Conservation (phyloP, 441 rosid genomes). For the Gossypium laxum region DNA sequence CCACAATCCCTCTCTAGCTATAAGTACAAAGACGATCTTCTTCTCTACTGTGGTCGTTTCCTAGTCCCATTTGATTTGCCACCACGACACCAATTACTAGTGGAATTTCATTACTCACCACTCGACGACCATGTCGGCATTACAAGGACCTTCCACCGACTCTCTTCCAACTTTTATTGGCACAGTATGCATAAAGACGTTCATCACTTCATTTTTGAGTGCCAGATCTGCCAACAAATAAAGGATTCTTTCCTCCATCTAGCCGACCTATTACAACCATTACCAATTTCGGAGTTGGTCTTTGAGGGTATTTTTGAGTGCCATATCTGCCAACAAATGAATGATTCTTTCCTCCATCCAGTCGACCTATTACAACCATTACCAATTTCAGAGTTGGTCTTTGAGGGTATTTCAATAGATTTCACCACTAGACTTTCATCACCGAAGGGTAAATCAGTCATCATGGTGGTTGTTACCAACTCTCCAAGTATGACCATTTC, state of each 20-base stretch:
- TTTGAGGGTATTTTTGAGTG: neutral
- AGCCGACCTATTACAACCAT: neutral
- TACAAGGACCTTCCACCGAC: neutral
- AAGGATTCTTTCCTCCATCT: neutral
- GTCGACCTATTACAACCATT: neutral
- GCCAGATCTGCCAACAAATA: neutral
- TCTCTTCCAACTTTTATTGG: neutral
- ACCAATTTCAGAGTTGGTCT: neutral
- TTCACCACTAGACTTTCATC: neutral
- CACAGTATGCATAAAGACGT: neutral
- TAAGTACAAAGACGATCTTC: neutral
- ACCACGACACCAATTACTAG: neutral
- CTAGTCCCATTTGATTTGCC: neutral
- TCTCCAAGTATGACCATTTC: neutral
- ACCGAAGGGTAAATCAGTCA: neutral
- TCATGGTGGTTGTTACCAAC: neutral
- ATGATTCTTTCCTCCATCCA: neutral
- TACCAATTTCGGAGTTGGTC: neutral
- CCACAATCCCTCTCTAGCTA: neutral
- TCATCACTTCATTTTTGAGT: neutral
- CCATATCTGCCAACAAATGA: neutral
- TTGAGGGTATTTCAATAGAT: neutral
- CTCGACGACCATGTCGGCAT: neutral
- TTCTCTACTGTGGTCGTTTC: neutral
- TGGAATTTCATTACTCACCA: neutral